Conservation (phyloP, 169 alveolate species). For the Eimeria nieschulzi region DNA sequence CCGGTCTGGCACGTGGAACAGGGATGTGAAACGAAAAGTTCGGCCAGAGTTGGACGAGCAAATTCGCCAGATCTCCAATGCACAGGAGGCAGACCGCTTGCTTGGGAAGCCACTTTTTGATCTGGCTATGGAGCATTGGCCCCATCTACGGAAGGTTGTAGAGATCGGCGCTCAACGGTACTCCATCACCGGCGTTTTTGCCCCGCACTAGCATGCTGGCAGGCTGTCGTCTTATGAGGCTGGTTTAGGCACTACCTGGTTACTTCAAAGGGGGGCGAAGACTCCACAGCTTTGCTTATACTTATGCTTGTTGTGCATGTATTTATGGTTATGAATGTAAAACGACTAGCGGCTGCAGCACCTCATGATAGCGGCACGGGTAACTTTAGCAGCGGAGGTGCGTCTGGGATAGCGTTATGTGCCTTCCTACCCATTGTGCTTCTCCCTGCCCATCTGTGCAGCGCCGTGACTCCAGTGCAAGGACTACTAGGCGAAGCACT, state of each 20-base stretch:
- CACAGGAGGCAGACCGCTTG: conserved; percentile 35
- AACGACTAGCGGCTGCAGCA: too few species aligned
- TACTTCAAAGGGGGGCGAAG: too few species aligned
- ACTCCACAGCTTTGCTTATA: neutral
- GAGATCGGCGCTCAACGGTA: conserved; percentile 39
- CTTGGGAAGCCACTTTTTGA: conserved; percentile 58
- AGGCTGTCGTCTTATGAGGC: too few species aligned
- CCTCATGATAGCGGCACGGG: too few species aligned
- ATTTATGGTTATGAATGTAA: neutral
- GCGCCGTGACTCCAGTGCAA: neutral
- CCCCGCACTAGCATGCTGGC: too few species aligned
- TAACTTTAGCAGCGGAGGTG: too few species aligned
- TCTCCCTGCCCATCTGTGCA: neutral
- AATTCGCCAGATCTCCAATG: neutral
- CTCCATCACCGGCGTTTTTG: too few species aligned
- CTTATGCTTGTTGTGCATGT: neutral
- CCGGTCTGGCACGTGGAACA: conserved; percentile 50
- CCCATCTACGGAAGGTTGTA: conserved; percentile 39
- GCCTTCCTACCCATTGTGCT: neutral
- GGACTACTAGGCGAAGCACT: neutral
- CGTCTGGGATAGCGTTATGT: too few species aligned
- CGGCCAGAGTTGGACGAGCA: conserved; percentile 18
- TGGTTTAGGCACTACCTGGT: too few species aligned
- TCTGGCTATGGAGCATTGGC: conserved; percentile 45
- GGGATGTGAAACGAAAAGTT: neutral